Evolutionary conservation across 805 yeast genomes (phyloP), one percentile per base, ranked within the genome.

Genomic region (Sugiyamaella floridensis): DNA sequence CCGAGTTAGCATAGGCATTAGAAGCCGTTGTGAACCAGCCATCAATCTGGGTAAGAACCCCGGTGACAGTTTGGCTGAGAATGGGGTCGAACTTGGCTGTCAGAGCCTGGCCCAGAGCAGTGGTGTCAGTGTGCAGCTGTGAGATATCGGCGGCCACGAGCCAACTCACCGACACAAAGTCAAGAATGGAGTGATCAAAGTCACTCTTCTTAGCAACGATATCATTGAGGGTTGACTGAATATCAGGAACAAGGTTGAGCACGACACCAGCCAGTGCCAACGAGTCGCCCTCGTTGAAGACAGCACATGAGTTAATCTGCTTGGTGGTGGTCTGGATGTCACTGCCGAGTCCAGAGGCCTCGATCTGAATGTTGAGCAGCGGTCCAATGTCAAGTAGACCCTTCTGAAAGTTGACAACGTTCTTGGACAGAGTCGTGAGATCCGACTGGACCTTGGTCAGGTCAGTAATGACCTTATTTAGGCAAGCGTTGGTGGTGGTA

Each of bases 121-220:
- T 41, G 15, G 56, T 53, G 29, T 43, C 43, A 10, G 47, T 32
- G 10, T 50, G 46, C 40, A 53, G 44, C 26, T 18, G 19, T 22
- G 19, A 34, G 43, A 53, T 15, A 40, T 53, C 56, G 20, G 15
- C 32, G 22, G 53, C n/a, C 28, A 53, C 56, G 10, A 53, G 32
- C 40, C 47, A 53, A 7, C 51, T 43, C 20, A 47, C 51, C 20
- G 50, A 44, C 28, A 53, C 28, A 28, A 50, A 42, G 43, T 50
- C 46, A 20, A 50, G 47, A 12, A 53, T 37, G 12, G 53, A 43
- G 48, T 50, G 40, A 41, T 50, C 54, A 43, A 53, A 53, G 22
- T 45, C 53, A 1, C 48, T 43, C 49, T 53, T 50, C 50, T 53
- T 53, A 37, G 26, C 48, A 20, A 45, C 48, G n/a, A 53, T 42